Base-by-base conservation (phyloP, 23 red algal genomes). In the Gracilaria vermiculophylla region DNA sequence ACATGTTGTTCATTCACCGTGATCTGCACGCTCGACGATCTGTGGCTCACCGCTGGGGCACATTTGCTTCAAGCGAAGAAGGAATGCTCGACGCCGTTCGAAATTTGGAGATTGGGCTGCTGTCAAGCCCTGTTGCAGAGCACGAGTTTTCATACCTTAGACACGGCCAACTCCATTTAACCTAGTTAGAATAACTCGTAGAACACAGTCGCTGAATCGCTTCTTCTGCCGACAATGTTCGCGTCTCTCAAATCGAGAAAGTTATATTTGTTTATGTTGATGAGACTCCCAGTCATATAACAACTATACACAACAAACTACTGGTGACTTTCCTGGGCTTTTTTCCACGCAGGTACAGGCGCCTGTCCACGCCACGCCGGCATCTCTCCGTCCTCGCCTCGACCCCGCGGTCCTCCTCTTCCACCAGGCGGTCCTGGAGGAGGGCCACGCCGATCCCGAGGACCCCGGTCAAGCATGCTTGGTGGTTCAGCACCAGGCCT, bases 331-430 rank as follows among this genome's bases (percentile, higher is more conserved):
- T 71, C 83, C 49, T 87, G 64, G 2, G 47, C 67, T 31, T 71
- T 87, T 62, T 74, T 87, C 83, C 83, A 87, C 6, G 83, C 83
- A 32, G 83, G 83, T 66, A 87, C 67, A 33, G 83, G 83, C n/a
- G 58, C 64, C 31, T 73, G 48, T n/a, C 83, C 83, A 58, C 83
- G 64, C 83, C 83, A 87, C 40, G 24, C 9, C 20, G 83, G 83
- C 83, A 87, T 87, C 9, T 34, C 48, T 32, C 43, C 50, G 19
- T 48, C 83, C 1, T 69, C 47, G 32, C 56, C 57, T 42, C 70
- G 14, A 53, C 51, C 83, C 0, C 27, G 47, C 21, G 48, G 48
- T 61, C 56, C 35, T 9, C 69, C 69, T 65, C 84, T 66, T 24
- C 64, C 35, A 14, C 24, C 14, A 16, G 81, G 81, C 20, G 64